Percentiles rank a stretch among this genome's conserved stretches.
Evolutionary conservation across 441 rosid species (phyloP).

Genomic region (Syzygium malaccense): DNA sequence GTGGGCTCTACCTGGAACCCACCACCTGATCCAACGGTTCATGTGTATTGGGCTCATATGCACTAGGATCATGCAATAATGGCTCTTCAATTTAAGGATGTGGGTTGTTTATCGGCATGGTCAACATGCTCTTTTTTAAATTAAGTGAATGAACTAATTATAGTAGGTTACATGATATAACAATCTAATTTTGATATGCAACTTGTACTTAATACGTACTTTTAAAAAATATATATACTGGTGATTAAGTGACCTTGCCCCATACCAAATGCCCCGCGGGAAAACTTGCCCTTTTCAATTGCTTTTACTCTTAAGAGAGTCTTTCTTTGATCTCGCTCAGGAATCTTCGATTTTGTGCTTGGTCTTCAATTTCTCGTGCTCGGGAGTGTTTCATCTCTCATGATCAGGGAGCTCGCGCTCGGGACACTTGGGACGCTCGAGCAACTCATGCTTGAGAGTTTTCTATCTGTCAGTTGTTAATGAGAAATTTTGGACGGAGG

Average conservation of each 20-base stretch:
- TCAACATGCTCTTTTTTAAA: background rate
- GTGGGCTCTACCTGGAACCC: background rate
- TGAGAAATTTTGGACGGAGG: too few relatives aligned
- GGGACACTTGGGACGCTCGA: too few relatives aligned
- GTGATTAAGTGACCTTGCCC: background rate
- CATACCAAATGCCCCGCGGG: too few relatives aligned
- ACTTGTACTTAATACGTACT: background rate
- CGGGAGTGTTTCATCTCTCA: too few relatives aligned
- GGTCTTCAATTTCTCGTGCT: too few relatives aligned
- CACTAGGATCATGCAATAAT: background rate
- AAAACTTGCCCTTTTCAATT: too few relatives aligned
- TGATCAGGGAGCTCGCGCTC: too few relatives aligned
- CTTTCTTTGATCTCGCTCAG: too few relatives aligned
- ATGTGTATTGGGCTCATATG: background rate
- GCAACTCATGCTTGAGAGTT: too few relatives aligned
- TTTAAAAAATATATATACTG: background rate
- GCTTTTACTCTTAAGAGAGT: too few relatives aligned
- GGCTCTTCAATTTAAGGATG: background rate
- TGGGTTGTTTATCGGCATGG: background rate
- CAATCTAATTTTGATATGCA: background rate
- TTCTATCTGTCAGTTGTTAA: too few relatives aligned
- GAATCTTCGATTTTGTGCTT: too few relatives aligned
- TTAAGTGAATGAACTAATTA: background rate
- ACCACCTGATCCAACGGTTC: background rate
- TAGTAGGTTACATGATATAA: background rate